A percentile compares a stretch with the other conserved stretches of the same genome.
These are phyloP conservation scores for Magnolia kwangsiensis DNA, from an alignment of 164 flowering plant species.

Conservation along the genomic window DNA sequence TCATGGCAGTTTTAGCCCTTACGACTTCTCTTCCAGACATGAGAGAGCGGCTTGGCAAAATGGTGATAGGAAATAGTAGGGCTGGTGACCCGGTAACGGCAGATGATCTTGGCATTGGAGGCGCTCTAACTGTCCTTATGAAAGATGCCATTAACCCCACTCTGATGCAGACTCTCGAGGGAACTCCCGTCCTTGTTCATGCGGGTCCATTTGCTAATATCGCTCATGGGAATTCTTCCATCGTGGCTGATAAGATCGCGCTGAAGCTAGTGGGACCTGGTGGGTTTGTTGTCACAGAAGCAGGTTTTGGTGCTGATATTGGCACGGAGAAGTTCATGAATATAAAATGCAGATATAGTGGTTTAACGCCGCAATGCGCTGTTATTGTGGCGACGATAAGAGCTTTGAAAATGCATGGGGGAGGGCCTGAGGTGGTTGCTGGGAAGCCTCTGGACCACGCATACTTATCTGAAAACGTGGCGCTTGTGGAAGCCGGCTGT, in stretches of 20 bases:
- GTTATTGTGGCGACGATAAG: conserved; percentile 93
- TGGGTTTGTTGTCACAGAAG: conserved; percentile 98
- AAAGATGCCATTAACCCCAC: conserved; percentile 99
- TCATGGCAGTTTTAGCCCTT: conserved; percentile 98
- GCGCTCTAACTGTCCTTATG: conserved; percentile 94
- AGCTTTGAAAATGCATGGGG: conserved; percentile 99
- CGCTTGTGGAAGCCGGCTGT: conserved; percentile 92
- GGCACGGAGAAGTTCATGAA: conserved; percentile 98
- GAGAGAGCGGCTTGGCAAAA: conserved; percentile 94
- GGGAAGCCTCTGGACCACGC: conserved; percentile 96
- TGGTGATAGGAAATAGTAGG: conserved; percentile 94
- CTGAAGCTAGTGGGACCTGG: conserved; percentile 88
- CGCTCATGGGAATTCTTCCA: conserved; percentile 97
- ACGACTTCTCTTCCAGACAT: conserved; percentile 89
- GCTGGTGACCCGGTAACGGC: conserved; percentile 94
- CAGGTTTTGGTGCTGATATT: conserved; percentile 98
- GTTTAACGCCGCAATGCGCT: conserved; percentile 92
- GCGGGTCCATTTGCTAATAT: conserved; percentile 99
- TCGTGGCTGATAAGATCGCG: conserved; percentile 95
- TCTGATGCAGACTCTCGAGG: conserved; percentile 97
- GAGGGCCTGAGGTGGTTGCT: conserved; percentile 94
- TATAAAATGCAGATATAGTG: conserved; percentile 90
- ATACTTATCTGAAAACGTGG: conserved; percentile 79
- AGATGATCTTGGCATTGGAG: conserved; percentile 97
- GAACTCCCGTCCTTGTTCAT: conserved; percentile 97